phyloP scores from a whole-genome alignment of 2,329 filamentous ascomycete species.

The Alternaria conjuncta region DNA sequence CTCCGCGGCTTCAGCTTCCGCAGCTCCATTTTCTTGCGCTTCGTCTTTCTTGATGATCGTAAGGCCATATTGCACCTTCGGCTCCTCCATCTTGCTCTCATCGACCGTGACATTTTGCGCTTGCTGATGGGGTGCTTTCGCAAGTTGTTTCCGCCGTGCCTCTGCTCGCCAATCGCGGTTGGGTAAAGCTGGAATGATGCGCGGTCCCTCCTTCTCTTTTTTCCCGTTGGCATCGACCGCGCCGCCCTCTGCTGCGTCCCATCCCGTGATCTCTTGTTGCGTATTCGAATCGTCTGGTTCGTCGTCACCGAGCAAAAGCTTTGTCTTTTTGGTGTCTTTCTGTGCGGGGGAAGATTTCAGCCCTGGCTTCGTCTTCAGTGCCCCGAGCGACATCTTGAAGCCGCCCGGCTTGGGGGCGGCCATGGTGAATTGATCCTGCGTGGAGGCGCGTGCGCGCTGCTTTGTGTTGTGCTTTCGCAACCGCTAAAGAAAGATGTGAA shows the following conservation, averaged over 20 bases:
- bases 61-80: conserved; percentile 59
- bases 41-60: conserved; percentile 54
- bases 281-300: conserved; percentile 36
- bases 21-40: conserved; percentile 11
- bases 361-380: conserved; percentile 36
- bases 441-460: background rate
- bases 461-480: background rate
- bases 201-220: conserved; percentile 51
- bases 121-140: conserved; percentile 62
- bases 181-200: conserved; percentile 64
- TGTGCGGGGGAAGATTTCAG: conserved; percentile 26
- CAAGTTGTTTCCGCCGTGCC: conserved; percentile 60
- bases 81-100: conserved; percentile 44
- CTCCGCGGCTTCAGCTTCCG: conserved; percentile 15
- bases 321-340: conserved; percentile 34
- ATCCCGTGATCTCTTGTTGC: conserved; percentile 59
- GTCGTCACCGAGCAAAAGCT: conserved; percentile 40
- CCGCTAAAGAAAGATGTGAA: background rate
- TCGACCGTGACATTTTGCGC: conserved; percentile 38
- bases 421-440: conserved; percentile 34
- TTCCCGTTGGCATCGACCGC: conserved; percentile 50
- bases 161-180: conserved; percentile 71
- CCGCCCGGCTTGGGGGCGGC: conserved; percentile 39
- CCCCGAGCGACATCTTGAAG: conserved; percentile 46
- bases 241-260: conserved; percentile 59